Evolutionary conservation across 768 basidiomycete species (phyloP).

Genomic region (Amanita rimosa): DNA sequence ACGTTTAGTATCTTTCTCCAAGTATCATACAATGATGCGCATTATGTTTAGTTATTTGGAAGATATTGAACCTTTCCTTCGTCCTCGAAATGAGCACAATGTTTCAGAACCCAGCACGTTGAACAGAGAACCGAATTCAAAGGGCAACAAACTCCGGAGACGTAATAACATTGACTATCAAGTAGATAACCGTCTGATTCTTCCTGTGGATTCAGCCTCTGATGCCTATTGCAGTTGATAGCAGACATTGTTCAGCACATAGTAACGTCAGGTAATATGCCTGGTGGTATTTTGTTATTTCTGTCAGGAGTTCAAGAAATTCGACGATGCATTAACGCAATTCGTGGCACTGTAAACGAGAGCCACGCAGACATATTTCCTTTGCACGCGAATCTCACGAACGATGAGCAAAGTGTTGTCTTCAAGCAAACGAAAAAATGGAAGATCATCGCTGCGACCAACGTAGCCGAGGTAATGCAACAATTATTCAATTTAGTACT

Average conservation of each 20-base stretch:
- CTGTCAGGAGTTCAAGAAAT: constrained; percentile 88
- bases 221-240: constrained; percentile 37
- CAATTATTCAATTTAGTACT: background rate
- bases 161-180: constrained; percentile 48
- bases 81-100: constrained; percentile 25
- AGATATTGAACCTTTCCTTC: constrained; percentile 51
- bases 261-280: constrained; percentile 29
- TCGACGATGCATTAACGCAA: constrained; percentile 57
- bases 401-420: constrained; percentile 70
- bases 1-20: constrained; percentile 12
- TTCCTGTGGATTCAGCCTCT: background rate
- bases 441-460: constrained; percentile 86
- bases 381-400: constrained; percentile 83
- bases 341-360: constrained; percentile 24
- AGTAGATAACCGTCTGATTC: constrained; percentile 20
- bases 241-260: constrained; percentile 57
- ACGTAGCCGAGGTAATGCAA: constrained; percentile 70
- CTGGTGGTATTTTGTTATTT: constrained; percentile 76
- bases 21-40: background rate
- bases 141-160: background rate
- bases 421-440: constrained; percentile 55
- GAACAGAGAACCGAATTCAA: background rate
- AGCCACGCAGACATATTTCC: constrained; percentile 51
- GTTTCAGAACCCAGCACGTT: background rate
- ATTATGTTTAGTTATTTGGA: constrained; percentile 58